These are phyloP conservation scores for Dalechampia spathulata DNA, from an alignment of 441 rosid genomes.

Conservation along the genomic window DNA sequence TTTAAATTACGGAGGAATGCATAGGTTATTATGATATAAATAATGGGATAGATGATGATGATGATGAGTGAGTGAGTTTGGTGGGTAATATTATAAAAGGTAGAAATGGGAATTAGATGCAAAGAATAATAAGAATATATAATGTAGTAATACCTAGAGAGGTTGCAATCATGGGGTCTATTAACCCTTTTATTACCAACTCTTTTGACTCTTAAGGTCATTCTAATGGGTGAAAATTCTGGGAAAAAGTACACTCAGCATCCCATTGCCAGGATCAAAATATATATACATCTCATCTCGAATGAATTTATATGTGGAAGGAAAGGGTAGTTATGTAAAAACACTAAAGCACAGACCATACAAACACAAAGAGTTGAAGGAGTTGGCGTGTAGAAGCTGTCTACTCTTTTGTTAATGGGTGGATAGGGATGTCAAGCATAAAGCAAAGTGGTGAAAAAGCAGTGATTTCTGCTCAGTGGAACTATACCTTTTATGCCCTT, in stretches of 20 bases:
- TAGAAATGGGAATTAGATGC: constrained; percentile 18
- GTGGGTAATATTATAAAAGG: not conserved
- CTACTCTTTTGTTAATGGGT: constrained; percentile 19
- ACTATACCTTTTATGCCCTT: constrained; percentile 23
- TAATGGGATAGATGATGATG: not conserved
- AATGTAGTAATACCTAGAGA: constrained; percentile 38
- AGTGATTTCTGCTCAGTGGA: constrained; percentile 15
- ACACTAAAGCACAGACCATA: constrained; percentile 12
- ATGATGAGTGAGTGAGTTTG: too few relatives aligned
- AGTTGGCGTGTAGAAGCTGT: constrained; percentile 42
- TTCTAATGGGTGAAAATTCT: constrained; percentile 17
- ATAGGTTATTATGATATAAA: not conserved
- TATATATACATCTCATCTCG: too few relatives aligned
- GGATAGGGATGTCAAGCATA: constrained; percentile 26
- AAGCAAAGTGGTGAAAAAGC: constrained; percentile 9
- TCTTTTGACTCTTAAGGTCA: constrained; percentile 15
- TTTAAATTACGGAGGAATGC: too few relatives aligned
- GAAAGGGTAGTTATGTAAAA: constrained; percentile 36
- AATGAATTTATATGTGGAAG: too few relatives aligned
- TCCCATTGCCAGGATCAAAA: too few relatives aligned
- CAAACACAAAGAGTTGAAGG: constrained; percentile 15
- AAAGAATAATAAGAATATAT: constrained; percentile 13
- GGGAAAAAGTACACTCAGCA: constrained; percentile 14
- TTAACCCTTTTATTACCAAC: constrained; percentile 3
- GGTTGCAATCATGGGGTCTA: constrained; percentile 28